A percentile compares a stretch with the other conserved stretches of the same genome.
Conservation (phyloP, 495 filamentous ascomycete genomes). For the Penicillium pancosmium region DNA sequence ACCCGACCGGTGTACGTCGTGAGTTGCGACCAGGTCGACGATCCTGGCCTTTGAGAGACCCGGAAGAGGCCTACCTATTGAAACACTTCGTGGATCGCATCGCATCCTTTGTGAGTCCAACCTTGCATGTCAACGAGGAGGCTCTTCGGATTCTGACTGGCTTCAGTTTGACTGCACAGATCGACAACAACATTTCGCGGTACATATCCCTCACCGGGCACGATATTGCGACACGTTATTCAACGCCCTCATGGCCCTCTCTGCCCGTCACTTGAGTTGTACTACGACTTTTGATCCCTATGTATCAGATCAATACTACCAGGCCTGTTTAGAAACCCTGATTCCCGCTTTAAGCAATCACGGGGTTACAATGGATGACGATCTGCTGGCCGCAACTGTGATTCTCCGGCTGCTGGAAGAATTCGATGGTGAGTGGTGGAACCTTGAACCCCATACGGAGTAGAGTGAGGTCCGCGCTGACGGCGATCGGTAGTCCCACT, state of each 20-base stretch:
- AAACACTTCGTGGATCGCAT: slow-evolving; percentile 29
- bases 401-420: slow-evolving; percentile 65
- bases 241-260: slow-evolving; percentile 61
- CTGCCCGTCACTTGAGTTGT: slow-evolving; percentile 56
- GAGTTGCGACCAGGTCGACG: slow-evolving; percentile 5
- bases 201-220: slow-evolving; percentile 54
- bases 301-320: slow-evolving; percentile 51
- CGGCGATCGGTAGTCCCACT: slow-evolving; percentile 23
- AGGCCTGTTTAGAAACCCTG: slow-evolving; percentile 52
- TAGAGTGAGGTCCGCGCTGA: slow-evolving; percentile 1
- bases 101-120: slow-evolving; percentile 25
- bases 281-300: slow-evolving; percentile 48
- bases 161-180: slow-evolving; percentile 62
- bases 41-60: slow-evolving; percentile 27
- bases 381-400: slow-evolving; percentile 61
- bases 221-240: slow-evolving; percentile 53
- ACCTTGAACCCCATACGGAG: neutral
- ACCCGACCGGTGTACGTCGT: neutral
- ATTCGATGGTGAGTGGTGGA: slow-evolving; percentile 51
- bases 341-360: slow-evolving; percentile 52
- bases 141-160: neutral
- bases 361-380: slow-evolving; percentile 53
- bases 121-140: neutral
- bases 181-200: slow-evolving; percentile 54
- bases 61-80: slow-evolving; percentile 24